Conservation (phyloP, 2,329 filamentous ascomycete species). For the Drechslerella coelobrocha region DNA sequence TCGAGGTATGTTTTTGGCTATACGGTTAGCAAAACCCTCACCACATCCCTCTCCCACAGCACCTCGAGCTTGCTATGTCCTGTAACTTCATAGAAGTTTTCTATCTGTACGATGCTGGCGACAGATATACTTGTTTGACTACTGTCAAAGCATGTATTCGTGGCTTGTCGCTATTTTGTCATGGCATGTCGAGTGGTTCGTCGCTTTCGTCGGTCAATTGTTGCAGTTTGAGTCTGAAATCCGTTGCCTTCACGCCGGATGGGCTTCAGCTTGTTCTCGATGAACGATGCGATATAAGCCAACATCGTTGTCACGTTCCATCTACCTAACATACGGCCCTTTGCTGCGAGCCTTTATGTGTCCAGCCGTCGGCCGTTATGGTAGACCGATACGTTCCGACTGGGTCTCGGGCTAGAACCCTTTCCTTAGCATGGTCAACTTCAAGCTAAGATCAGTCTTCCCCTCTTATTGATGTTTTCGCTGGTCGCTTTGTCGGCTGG, state of each 20-base stretch:
- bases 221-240: conserved; percentile 2
- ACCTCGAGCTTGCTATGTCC: background rate
- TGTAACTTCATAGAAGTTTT: background rate
- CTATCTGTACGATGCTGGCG: background rate
- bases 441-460: too few species aligned
- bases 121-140: background rate
- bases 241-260: background rate
- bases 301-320: too few species aligned
- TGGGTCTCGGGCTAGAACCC: too few species aligned
- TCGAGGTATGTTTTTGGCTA: conserved; percentile 44
- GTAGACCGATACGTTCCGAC: too few species aligned
- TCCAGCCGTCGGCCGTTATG: too few species aligned
- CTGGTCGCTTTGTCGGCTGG: too few species aligned
- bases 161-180: background rate
- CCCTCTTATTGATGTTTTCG: too few species aligned
- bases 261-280: too few species aligned
- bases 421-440: too few species aligned
- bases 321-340: too few species aligned
- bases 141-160: background rate
- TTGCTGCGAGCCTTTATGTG: too few species aligned
- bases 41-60: background rate
- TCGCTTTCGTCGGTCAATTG: conserved; percentile 1
- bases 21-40: conserved; percentile 3
- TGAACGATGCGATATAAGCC: too few species aligned
- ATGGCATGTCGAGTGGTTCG: background rate